A percentile compares a stretch with the other conserved stretches of the same genome.
Evolutionary conservation across 805 yeast species (phyloP).

Genomic region (Diddensiella transvaalensis): DNA sequence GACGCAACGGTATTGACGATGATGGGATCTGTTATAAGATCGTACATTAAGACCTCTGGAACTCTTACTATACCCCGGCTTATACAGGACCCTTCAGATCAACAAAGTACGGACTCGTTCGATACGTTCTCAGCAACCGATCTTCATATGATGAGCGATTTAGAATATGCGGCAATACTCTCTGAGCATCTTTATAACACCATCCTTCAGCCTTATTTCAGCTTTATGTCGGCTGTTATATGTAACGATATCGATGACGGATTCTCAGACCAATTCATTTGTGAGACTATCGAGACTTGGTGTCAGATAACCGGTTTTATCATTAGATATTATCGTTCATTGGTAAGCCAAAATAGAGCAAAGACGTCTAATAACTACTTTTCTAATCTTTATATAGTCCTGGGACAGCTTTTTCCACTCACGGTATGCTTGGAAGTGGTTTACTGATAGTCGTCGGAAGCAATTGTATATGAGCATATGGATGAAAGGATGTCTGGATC

Average conservation of each 20-base stretch:
- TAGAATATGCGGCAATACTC: not conserved
- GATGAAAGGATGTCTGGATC: not conserved
- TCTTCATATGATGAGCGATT: not conserved
- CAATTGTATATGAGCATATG: not conserved
- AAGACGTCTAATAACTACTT: not conserved
- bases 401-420: slow-evolving; percentile 7
- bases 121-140: too few relatives aligned
- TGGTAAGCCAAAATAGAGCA: not conserved
- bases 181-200: slow-evolving; percentile 2
- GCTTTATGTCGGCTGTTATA: not conserved
- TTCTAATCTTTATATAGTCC: not conserved
- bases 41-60: too few relatives aligned
- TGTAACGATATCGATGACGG: slow-evolving; percentile 1
- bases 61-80: too few relatives aligned
- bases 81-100: too few relatives aligned
- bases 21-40: too few relatives aligned
- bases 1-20: too few relatives aligned
- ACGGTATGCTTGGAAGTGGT: slow-evolving; percentile 8
- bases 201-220: slow-evolving; percentile 1
- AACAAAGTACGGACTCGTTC: too few relatives aligned
- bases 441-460: slow-evolving; percentile 1
- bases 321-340: not conserved
- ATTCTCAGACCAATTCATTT: not conserved
- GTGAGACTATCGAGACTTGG: not conserved
- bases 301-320: slow-evolving; percentile 2